Base-by-base conservation (phyloP, 1,284 basidiomycete genomes). In the Ganoderma sinense region DNA sequence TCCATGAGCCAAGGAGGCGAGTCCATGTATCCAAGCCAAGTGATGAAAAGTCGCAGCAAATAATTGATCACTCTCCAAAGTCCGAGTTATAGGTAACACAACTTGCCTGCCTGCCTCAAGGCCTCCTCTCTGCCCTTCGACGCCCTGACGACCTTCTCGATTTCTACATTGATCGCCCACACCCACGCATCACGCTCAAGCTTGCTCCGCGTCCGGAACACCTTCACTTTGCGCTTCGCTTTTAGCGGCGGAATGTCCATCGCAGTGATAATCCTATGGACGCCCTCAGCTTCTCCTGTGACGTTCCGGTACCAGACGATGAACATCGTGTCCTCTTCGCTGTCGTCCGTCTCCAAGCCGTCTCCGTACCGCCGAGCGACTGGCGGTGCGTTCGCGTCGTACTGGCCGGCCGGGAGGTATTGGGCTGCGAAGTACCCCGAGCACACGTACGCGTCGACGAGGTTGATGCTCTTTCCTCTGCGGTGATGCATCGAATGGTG, bases 141-240 rank as follows among this genome's bases (percentile, higher is more conserved):
- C n/a, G 79, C 80, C 77, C 91, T 82, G 64, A 87, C 86, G 10
- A 92, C 80, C 80, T 89, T 92, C 80, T 97, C 95, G 68, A 96
- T 94, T 82, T 96, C 94, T 65, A 86, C 87, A 73, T 92, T 93
- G 74, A 97, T 81, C 20, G 93, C 93, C 89, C 93, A 95, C 76
- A 94, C 94, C 95, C 95, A 97, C 31, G 91, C 86, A 78, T 97
- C 95, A 36, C 95, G 84, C 79, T 97, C 95, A 58, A 96, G 81
- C 78, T 88, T 90, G 78, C 89, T 94, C 77, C 95, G 84, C 61
- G 93, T 91, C 68, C 90, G 88, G 75, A 94, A 92, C 5, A 95
- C 86, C 26, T 88, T 78, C 69, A 90, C 75, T 77, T 91, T 91
- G 70, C 89, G 84, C 77, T 91, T 91, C 60, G 86, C 84, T 14